phyloP scores from a whole-genome alignment of 2,329 filamentous ascomycete genomes.

The Paracamarosporium sp. region DNA sequence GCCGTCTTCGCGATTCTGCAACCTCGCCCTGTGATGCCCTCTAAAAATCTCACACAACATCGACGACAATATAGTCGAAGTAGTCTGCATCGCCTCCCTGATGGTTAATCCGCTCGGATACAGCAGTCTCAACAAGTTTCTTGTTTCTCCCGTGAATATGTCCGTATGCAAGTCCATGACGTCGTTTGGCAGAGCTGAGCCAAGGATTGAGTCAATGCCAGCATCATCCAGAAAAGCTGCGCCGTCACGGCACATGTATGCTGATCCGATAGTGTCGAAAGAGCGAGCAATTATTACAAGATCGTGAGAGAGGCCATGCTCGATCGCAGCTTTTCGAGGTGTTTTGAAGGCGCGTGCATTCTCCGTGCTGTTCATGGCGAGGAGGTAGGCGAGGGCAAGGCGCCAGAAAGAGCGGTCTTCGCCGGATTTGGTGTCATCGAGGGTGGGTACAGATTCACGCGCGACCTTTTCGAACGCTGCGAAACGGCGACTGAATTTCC shows the following conservation, averaged over 20 bases:
- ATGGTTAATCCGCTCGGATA: neutral
- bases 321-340: constrained; percentile 5
- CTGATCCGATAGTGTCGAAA: constrained; percentile 8
- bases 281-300: constrained; percentile 4
- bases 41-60: constrained; percentile 7
- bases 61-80: constrained; percentile 1
- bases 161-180: constrained; percentile 9
- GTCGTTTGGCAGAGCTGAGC: constrained; percentile 7
- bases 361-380: neutral
- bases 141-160: constrained; percentile 6
- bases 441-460: neutral
- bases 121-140: constrained; percentile 4
- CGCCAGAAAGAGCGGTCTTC: constrained; percentile 10
- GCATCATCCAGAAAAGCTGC: constrained; percentile 3
- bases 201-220: constrained; percentile 8
- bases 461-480: neutral
- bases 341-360: constrained; percentile 1
- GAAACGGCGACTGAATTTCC: constrained; percentile 3
- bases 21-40: neutral
- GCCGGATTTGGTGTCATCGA: neutral
- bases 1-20: constrained; percentile 7
- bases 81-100: constrained; percentile 3
- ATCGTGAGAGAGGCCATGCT: constrained; percentile 2
- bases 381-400: constrained; percentile 3
- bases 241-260: constrained; percentile 8